phyloP scores from a whole-genome alignment of 148 eudicot genomes.

The Polygonum maritimum region DNA sequence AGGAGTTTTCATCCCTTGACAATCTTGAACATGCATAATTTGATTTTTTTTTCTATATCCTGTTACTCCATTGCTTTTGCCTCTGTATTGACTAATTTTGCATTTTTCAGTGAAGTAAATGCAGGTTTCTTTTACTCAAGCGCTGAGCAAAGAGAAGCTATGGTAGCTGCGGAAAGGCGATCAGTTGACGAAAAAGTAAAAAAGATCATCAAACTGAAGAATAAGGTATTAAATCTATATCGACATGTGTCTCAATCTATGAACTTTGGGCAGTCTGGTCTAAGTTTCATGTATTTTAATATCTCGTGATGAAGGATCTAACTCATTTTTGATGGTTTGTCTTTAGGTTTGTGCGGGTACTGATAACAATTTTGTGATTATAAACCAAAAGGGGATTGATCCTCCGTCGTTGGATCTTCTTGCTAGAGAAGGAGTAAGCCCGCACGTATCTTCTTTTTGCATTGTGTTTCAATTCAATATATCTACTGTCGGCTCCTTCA shows the following conservation, averaged over 20 bases:
- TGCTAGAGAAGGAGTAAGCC: slow-evolving; percentile 88
- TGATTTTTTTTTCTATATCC: neutral
- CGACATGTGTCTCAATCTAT: neutral
- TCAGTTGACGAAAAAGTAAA: slow-evolving; percentile 90
- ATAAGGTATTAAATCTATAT: slow-evolving; percentile 44
- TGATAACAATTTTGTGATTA: slow-evolving; percentile 72
- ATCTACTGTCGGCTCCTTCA: neutral
- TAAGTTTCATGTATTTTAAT: neutral
- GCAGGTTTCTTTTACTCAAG: slow-evolving; percentile 97
- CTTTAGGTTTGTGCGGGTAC: slow-evolving; percentile 70
- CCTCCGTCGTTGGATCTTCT: slow-evolving; percentile 94
- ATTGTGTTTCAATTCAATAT: neutral
- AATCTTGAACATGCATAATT: neutral
- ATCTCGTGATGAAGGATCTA: slow-evolving; percentile 4
- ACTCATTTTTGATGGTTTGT: slow-evolving; percentile 4
- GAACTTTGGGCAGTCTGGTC: neutral
- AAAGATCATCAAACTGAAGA: slow-evolving; percentile 81
- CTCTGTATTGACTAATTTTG: slow-evolving; percentile 13
- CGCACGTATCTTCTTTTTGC: neutral
- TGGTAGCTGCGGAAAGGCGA: slow-evolving; percentile 97
- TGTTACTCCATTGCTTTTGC: neutral
- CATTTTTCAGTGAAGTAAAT: slow-evolving; percentile 79
- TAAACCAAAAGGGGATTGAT: slow-evolving; percentile 95
- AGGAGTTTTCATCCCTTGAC: neutral
- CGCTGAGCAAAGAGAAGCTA: slow-evolving; percentile 96